These are phyloP conservation scores for Chalciporus sphaerocephalus DNA, from an alignment of 768 basidiomycete species.

Conservation along the genomic window DNA sequence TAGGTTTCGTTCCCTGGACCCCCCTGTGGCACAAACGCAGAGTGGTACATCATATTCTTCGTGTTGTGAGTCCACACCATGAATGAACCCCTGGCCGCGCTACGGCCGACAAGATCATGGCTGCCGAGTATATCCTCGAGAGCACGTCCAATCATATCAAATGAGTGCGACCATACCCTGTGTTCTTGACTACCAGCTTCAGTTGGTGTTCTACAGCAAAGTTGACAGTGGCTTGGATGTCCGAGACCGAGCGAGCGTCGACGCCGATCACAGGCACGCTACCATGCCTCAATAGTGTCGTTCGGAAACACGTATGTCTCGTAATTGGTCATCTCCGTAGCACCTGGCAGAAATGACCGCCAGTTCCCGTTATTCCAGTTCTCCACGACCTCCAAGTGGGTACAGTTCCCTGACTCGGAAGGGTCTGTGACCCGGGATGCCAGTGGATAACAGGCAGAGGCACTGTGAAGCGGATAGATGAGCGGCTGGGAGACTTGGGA, in stretches of 20 bases:
- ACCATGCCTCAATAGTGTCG: conserved; percentile 41
- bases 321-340: conserved; percentile 34
- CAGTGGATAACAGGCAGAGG: conserved; percentile 21
- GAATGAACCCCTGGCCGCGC: conserved; percentile 35
- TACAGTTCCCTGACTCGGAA: conserved; percentile 35
- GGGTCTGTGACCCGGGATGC: too few species aligned
- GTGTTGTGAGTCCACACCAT: conserved; percentile 41
- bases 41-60: conserved; percentile 34
- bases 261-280: conserved; percentile 20
- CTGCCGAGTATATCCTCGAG: conserved; percentile 15
- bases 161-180: conserved; percentile 8
- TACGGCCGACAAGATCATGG: conserved; percentile 40
- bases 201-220: conserved; percentile 17
- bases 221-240: conserved; percentile 20
- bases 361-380: conserved; percentile 35
- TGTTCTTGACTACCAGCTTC: conserved; percentile 19
- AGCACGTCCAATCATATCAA: not conserved
- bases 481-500: conserved; percentile 16
- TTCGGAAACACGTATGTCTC: conserved; percentile 37
- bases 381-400: conserved; percentile 23
- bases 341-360: conserved; percentile 39
- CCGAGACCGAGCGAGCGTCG: conserved; percentile 12
- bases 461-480: conserved; percentile 10
- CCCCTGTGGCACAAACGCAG: conserved; percentile 33
- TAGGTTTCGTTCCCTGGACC: conserved; percentile 10